phyloP scores from a whole-genome alignment of 768 basidiomycete genomes.

The Lentinula edodes region DNA sequence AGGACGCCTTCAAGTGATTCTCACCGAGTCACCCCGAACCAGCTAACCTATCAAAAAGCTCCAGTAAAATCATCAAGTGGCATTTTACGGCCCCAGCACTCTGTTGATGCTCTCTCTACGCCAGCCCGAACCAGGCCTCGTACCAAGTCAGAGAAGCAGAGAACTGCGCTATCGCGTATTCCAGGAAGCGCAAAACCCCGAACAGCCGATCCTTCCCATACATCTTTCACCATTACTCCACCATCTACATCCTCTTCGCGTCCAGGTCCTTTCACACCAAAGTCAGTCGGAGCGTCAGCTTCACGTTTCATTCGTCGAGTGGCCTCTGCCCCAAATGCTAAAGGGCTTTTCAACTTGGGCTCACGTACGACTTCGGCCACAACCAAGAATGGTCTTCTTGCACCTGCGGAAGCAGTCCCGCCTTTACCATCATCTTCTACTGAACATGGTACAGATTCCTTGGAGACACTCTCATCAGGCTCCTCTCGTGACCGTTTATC shows the following conservation, averaged over 20 bases:
- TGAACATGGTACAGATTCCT: constrained; percentile 61
- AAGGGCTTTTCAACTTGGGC: constrained; percentile 72
- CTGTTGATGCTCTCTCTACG: constrained; percentile 30
- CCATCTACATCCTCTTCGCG: constrained; percentile 31
- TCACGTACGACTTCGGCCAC: constrained; percentile 50
- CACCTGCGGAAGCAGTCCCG: constrained; percentile 59
- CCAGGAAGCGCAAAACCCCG: constrained; percentile 22
- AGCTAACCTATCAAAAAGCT: constrained; percentile 11
- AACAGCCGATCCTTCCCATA: constrained; percentile 42
- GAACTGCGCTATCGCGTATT: constrained; percentile 17
- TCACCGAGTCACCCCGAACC: constrained; percentile 24
- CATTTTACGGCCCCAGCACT: constrained; percentile 15
- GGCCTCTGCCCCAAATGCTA: constrained; percentile 94
- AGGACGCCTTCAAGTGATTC: constrained; percentile 74
- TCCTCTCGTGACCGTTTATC: constrained; percentile 57
- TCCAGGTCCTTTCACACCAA: constrained; percentile 57
- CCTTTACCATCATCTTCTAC: constrained; percentile 47
- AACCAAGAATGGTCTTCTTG: constrained; percentile 73
- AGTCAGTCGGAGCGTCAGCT: constrained; percentile 65
- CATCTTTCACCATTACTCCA: constrained; percentile 35
- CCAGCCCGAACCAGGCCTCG: constrained; percentile 25
- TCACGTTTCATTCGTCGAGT: constrained; percentile 92
- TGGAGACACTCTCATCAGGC: constrained; percentile 74
- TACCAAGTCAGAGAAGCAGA: constrained; percentile 45
- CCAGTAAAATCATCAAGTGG: constrained; percentile 16